Percentiles rank a stretch among this genome's conserved stretches.
These are phyloP conservation scores for Microbotryomycetes sp. DNA, from an alignment of 1,284 basidiomycete species.

Conservation along the genomic window DNA sequence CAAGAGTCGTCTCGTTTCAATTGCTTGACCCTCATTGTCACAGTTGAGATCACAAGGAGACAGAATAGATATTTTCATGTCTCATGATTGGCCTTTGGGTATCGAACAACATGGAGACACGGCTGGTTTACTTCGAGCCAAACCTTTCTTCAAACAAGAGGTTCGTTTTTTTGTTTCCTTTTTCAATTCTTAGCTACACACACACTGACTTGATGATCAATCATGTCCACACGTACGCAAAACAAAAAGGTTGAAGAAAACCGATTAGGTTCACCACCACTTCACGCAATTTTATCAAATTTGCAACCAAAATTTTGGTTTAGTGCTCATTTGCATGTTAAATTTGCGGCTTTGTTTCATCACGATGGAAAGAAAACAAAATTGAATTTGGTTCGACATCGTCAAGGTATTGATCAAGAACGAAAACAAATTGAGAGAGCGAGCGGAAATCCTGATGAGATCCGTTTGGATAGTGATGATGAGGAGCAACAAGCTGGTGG, in stretches of 20 bases:
- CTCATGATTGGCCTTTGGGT: conserved; percentile 91
- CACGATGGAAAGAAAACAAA: conserved; percentile 45
- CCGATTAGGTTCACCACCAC: conserved; percentile 78
- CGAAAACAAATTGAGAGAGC: conserved; percentile 1
- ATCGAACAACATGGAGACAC: conserved; percentile 79
- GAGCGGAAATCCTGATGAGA: conserved; percentile 58
- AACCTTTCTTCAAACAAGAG: conserved; percentile 76
- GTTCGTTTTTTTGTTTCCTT: conserved; percentile 32
- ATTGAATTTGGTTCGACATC: conserved; percentile 5
- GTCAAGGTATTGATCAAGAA: background rate
- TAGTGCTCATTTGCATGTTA: conserved; percentile 85
- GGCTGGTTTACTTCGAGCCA: conserved; percentile 59
- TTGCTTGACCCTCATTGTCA: background rate
- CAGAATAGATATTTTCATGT: conserved; percentile 66
- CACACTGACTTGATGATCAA: too few species aligned
- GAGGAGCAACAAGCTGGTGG: background rate
- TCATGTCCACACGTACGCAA: background rate
- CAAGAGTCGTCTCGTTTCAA: background rate
- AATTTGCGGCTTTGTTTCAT: conserved; percentile 60
- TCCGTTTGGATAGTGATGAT: conserved; percentile 51
- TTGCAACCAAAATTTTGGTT: conserved; percentile 92
- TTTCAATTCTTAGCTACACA: background rate
- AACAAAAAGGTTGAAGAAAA: conserved; percentile 51
- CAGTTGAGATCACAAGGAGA: conserved; percentile 24
- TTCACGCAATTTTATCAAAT: conserved; percentile 66